These are phyloP conservation scores for Sclerotinia glacialis DNA, from an alignment of 2,329 filamentous ascomycete genomes.

Conservation along the genomic window DNA sequence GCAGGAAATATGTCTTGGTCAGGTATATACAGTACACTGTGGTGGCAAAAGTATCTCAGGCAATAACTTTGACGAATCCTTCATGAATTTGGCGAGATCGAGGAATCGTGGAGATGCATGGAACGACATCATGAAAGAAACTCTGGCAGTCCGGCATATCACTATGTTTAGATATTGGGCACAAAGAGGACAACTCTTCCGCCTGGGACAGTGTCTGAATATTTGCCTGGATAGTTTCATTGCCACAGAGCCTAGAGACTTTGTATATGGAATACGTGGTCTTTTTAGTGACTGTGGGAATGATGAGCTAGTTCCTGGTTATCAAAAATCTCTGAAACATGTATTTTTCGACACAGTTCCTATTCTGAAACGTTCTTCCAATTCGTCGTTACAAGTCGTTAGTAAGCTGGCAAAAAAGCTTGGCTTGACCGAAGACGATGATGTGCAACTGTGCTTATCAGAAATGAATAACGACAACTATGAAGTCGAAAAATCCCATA, in stretches of 20 bases:
- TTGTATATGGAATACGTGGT: constrained; percentile 1
- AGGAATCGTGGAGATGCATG: neutral
- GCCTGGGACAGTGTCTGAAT: neutral
- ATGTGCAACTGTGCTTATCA: neutral
- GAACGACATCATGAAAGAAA: neutral
- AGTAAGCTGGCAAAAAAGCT: neutral
- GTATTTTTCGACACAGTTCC: neutral
- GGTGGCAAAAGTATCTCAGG: neutral
- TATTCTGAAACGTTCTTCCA: neutral
- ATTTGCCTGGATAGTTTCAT: neutral
- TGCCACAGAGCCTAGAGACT: neutral
- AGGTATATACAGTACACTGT: neutral
- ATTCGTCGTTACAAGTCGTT: neutral
- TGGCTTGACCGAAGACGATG: neutral
- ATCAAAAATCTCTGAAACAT: neutral
- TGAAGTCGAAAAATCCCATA: neutral
- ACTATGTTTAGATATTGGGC: neutral
- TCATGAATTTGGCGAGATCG: neutral
- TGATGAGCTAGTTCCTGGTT: constrained; percentile 1
- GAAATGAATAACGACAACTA: too few relatives aligned
- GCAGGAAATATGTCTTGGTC: neutral
- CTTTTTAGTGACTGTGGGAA: neutral
- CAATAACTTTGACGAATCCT: neutral
- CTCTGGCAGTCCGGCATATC: neutral
- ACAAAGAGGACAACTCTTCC: neutral